These are phyloP conservation scores for Exobasidium rhododendri DNA, from an alignment of 1,284 basidiomycete species.

Conservation along the genomic window DNA sequence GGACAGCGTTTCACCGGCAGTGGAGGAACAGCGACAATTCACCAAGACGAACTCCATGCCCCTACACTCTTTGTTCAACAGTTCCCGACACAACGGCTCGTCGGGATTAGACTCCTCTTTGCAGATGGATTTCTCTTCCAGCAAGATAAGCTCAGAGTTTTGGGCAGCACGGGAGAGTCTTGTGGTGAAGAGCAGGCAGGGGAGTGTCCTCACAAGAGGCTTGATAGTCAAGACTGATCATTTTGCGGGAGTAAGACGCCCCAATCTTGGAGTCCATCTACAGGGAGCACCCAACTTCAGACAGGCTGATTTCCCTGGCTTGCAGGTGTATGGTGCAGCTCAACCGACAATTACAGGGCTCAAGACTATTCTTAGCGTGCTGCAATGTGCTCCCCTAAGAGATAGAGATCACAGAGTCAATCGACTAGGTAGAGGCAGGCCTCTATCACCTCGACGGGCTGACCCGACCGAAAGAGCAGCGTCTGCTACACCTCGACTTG, in stretches of 20 bases:
- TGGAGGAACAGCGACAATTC: background rate
- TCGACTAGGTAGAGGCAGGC: background rate
- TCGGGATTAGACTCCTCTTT: background rate
- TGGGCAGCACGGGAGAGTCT: constrained; percentile 26
- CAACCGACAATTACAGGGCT: constrained; percentile 92
- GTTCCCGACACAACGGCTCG: background rate
- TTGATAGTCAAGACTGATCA: constrained; percentile 82
- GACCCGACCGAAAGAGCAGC: background rate
- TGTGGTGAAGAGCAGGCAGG: constrained; percentile 80
- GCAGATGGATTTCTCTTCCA: background rate
- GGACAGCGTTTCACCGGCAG: background rate
- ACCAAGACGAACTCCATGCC: background rate
- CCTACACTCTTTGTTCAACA: background rate
- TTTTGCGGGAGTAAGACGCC: constrained; percentile 36
- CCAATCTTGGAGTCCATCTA: constrained; percentile 86
- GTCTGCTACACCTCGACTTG: background rate
- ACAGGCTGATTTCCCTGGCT: constrained; percentile 60
- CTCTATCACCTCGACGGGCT: background rate
- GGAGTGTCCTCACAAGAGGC: constrained; percentile 82
- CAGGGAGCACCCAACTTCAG: constrained; percentile 92
- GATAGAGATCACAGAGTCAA: background rate
- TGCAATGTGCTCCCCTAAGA: constrained; percentile 58
- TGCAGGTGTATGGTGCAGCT: constrained; percentile 60
- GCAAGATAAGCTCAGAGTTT: background rate
- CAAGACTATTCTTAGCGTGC: constrained; percentile 81